Base-by-base conservation (phyloP, 1,284 basidiomycete genomes). In the Heterobasidion occidentale region DNA sequence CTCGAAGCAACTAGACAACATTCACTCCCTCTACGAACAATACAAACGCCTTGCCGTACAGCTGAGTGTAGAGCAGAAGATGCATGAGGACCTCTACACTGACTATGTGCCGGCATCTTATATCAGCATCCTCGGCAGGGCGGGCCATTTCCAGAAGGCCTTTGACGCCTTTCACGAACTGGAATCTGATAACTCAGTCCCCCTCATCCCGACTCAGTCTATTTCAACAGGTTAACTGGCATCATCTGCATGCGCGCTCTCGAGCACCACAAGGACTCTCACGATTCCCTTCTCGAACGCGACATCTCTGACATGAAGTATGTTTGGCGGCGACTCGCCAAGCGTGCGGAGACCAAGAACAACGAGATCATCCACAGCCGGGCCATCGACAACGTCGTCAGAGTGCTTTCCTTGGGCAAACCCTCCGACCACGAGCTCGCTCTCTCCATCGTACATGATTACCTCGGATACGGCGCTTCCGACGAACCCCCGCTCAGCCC, bases 161-260 rank as follows among this genome's bases (percentile, higher is more conserved):
- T 87, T 88, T 59, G 88, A 90, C 60, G 79, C 89, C 52, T 90
- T 83, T 68, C 81, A 87, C 62, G 73, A 74, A 15, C 69, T 90
- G 65, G 80, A 83, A 55, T 63, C 75, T 11, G 74, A 79, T 5
- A 86, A 85, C 6, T 78, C 77, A 83, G 4, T 75, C 79, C 55
- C 78, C 90, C 27, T 27, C 27, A 27, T 27, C 27, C 70, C 79
- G 91, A 62, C 70, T 73, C 42, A 78, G 78, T 7, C 71, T 88
- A 5, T 47, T 65, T 46, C 64, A 19, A 9, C 7, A 36, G 27
- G 12, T 14, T 51, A 11, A 12, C 34, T 11, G 15, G 9, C 1
- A 36, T 48, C 14, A 17, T 17, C 58, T 68, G 65, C 56, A 63
- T 58, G 56, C 50, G 51, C 58, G 33, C 35, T 4, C 46, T 52